Conservation (phyloP, 2,329 filamentous ascomycete genomes). For the Nemania sp. region DNA sequence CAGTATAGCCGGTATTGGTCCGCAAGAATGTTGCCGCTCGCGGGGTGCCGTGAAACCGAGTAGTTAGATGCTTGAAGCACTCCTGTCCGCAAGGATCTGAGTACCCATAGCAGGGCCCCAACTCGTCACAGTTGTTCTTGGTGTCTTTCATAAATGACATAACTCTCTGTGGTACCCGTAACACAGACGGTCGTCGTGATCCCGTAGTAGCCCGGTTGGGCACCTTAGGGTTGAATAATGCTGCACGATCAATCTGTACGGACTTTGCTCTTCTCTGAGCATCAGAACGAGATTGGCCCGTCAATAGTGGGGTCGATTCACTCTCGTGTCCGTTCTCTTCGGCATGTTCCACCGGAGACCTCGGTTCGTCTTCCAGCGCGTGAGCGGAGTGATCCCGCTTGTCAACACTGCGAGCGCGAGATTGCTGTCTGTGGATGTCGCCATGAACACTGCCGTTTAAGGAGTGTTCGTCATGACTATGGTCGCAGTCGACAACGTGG, state of each 20-base stretch:
- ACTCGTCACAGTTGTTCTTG: slow-evolving; percentile 64
- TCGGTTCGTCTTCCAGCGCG: slow-evolving; percentile 18
- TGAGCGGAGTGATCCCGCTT: slow-evolving; percentile 23
- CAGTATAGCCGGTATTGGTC: slow-evolving; percentile 47
- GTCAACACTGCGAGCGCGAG: slow-evolving; percentile 32
- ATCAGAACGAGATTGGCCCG: slow-evolving; percentile 34
- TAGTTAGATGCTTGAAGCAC: slow-evolving; percentile 62
- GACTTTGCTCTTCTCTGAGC: slow-evolving; percentile 37
- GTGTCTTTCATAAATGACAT: slow-evolving; percentile 68
- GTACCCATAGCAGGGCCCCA: slow-evolving; percentile 65
- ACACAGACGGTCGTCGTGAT: slow-evolving; percentile 57
- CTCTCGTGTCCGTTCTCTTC: slow-evolving; percentile 28
- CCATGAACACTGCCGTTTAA: slow-evolving; percentile 36
- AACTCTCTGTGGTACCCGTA: slow-evolving; percentile 58
- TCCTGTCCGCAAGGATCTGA: slow-evolving; percentile 67
- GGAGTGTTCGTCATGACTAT: slow-evolving; percentile 64
- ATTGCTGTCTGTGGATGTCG: slow-evolving; percentile 32
- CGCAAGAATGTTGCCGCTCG: slow-evolving; percentile 46
- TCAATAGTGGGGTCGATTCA: slow-evolving; percentile 56
- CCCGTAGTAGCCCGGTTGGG: slow-evolving; percentile 38
- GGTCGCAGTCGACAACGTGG: slow-evolving; percentile 79
- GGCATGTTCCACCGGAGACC: slow-evolving; percentile 15
- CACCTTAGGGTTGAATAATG: slow-evolving; percentile 20
- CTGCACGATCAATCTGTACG: slow-evolving; percentile 25
- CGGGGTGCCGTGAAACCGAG: slow-evolving; percentile 41